Evolutionary conservation across 441 rosid genomes (phyloP).

Genomic region (Brassica hybrid): DNA sequence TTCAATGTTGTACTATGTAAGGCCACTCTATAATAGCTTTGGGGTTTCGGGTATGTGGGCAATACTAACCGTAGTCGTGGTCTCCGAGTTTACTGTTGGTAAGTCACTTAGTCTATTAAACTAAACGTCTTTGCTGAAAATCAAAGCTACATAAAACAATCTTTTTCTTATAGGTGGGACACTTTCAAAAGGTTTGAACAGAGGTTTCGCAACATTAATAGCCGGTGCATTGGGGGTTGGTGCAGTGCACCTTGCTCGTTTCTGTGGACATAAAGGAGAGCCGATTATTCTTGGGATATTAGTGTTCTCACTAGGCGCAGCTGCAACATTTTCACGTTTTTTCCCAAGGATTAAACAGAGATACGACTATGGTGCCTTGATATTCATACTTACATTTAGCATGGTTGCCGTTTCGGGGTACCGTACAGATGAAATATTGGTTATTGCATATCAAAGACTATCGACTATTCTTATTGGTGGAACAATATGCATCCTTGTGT

Average conservation of each 20-base stretch:
- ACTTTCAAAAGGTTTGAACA: constrained; percentile 63
- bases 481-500: constrained; percentile 62
- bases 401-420: constrained; percentile 76
- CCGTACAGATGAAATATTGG: constrained; percentile 59
- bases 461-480: constrained; percentile 75
- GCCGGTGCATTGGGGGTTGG: constrained; percentile 83
- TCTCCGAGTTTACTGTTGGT: constrained; percentile 89
- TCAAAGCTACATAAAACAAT: background rate
- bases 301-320: constrained; percentile 74
- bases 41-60: constrained; percentile 94
- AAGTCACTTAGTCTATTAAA: constrained; percentile 59
- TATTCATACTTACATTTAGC: constrained; percentile 81
- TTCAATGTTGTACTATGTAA: constrained; percentile 67
- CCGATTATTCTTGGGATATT: constrained; percentile 75
- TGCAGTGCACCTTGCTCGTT: constrained; percentile 65
- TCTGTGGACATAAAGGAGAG: constrained; percentile 68
- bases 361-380: constrained; percentile 82
- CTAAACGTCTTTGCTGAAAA: background rate
- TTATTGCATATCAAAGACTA: constrained; percentile 61
- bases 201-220: constrained; percentile 73
- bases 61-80: constrained; percentile 77
- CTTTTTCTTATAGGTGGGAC: constrained; percentile 66
- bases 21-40: constrained; percentile 72
- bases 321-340: constrained; percentile 75
- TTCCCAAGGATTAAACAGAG: constrained; percentile 72